phyloP scores from a whole-genome alignment of 2,329 filamentous ascomycete genomes.

The Fusarium redolens region DNA sequence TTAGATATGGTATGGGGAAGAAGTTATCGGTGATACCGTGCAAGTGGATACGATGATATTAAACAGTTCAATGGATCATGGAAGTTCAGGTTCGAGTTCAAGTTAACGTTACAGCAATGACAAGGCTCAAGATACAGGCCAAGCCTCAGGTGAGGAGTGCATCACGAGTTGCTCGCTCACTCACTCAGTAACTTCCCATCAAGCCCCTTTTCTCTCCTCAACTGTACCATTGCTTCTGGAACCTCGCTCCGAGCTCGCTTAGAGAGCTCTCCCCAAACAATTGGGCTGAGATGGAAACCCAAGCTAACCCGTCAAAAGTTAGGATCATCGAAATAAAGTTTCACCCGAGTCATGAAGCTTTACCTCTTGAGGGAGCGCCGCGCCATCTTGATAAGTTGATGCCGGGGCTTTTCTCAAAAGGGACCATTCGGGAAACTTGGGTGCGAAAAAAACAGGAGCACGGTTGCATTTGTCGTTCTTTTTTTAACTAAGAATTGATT shows the following conservation, averaged over 20 bases:
- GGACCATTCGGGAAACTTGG: slow-evolving; percentile 5
- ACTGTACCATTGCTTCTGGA: not conserved
- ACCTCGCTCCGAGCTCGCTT: not conserved
- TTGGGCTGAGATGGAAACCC: slow-evolving; percentile 25
- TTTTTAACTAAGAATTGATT: not conserved
- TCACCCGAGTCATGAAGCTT: slow-evolving; percentile 28
- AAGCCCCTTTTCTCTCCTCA: not conserved
- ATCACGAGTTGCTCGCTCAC: not conserved
- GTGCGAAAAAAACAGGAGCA: slow-evolving; percentile 5
- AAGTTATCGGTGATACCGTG: not conserved
- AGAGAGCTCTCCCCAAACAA: not conserved
- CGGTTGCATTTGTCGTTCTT: not conserved
- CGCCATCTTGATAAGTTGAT: slow-evolving; percentile 18
- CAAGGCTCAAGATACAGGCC: not conserved
- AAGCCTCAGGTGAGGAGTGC: not conserved
- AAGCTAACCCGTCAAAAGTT: slow-evolving; percentile 7
- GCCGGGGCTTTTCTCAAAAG: slow-evolving; percentile 26
- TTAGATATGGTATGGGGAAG: not conserved
- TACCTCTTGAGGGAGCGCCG: slow-evolving; percentile 36
- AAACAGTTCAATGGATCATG: not conserved
- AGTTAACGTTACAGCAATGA: not conserved
- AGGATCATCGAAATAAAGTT: slow-evolving; percentile 37
- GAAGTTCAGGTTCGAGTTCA: not conserved
- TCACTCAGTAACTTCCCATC: not conserved
- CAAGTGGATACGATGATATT: not conserved